Conservation (phyloP, 164 flowering plant species). For the Platanus orientalis region DNA sequence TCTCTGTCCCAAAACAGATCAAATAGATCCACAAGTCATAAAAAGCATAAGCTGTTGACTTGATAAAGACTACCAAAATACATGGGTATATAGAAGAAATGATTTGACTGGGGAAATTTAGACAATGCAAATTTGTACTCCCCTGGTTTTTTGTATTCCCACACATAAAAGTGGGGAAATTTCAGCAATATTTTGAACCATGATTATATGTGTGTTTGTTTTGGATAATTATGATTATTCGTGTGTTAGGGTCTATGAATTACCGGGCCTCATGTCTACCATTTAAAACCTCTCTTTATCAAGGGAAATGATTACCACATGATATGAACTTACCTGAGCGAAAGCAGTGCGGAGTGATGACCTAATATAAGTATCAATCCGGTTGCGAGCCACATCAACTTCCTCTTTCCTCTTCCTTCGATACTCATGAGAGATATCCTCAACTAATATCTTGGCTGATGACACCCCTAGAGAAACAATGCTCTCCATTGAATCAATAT, state of each 20-base stretch:
- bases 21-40: slow-evolving; percentile 8
- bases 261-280: not conserved
- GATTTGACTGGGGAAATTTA: too few species aligned
- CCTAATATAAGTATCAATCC: slow-evolving; percentile 74
- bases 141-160: too few species aligned
- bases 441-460: slow-evolving; percentile 62
- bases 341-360: slow-evolving; percentile 74
- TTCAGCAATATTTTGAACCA: too few species aligned
- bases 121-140: not conserved
- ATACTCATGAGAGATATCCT: slow-evolving; percentile 60
- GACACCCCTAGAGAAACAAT: slow-evolving; percentile 51
- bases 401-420: slow-evolving; percentile 47
- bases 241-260: too few species aligned
- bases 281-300: not conserved
- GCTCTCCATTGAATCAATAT: slow-evolving; percentile 50
- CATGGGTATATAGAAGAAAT: too few species aligned
- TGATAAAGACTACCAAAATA: too few species aligned
- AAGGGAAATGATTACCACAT: not conserved
- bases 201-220: too few species aligned
- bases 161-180: too few species aligned
- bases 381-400: slow-evolving; percentile 43
- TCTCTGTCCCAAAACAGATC: slow-evolving; percentile 44
- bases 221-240: too few species aligned
- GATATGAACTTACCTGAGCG: slow-evolving; percentile 63
- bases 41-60: not conserved